A percentile compares a stretch with the other conserved stretches of the same genome.
Evolutionary conservation across 2,329 filamentous ascomycete species (phyloP).

Genomic region (Alternaria sp.): DNA sequence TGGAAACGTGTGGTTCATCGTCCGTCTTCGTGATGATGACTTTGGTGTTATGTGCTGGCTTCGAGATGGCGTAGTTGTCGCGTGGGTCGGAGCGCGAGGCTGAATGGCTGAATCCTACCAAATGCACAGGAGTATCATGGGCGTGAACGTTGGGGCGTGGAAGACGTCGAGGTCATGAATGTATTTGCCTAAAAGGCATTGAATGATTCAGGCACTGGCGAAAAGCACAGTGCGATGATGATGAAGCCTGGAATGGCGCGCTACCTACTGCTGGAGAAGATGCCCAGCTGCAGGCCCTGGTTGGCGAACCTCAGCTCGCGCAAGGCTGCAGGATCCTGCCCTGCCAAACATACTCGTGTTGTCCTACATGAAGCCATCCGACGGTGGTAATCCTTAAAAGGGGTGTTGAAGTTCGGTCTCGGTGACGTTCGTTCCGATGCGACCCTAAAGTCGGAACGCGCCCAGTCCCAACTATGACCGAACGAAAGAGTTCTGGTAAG

Average conservation of each 20-base stretch:
- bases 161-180: slow-evolving; percentile 39
- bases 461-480: slow-evolving; percentile 37
- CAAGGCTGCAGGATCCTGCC: slow-evolving; percentile 24
- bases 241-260: slow-evolving; percentile 39
- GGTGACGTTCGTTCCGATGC: slow-evolving; percentile 20
- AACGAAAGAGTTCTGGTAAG: slow-evolving; percentile 45
- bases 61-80: slow-evolving; percentile 20
- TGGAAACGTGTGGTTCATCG: slow-evolving; percentile 36
- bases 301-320: slow-evolving; percentile 28
- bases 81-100: slow-evolving; percentile 28
- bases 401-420: slow-evolving; percentile 3
- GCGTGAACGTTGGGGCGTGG: slow-evolving; percentile 11
- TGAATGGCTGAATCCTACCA: slow-evolving; percentile 23
- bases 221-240: slow-evolving; percentile 21
- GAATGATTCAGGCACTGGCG: slow-evolving; percentile 37
- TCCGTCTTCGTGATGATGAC: slow-evolving; percentile 9
- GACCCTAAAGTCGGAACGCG: slow-evolving; percentile 27
- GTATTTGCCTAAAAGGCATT: slow-evolving; percentile 44
- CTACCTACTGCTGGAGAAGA: slow-evolving; percentile 16
- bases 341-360: slow-evolving; percentile 11
- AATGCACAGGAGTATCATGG: slow-evolving; percentile 11
- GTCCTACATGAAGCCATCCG: slow-evolving; percentile 11
- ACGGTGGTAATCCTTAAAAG: background rate
- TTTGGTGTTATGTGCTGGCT: slow-evolving; percentile 12
- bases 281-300: slow-evolving; percentile 24